Evolutionary conservation across 768 basidiomycete genomes (phyloP).

Genomic region (Mycena venus): DNA sequence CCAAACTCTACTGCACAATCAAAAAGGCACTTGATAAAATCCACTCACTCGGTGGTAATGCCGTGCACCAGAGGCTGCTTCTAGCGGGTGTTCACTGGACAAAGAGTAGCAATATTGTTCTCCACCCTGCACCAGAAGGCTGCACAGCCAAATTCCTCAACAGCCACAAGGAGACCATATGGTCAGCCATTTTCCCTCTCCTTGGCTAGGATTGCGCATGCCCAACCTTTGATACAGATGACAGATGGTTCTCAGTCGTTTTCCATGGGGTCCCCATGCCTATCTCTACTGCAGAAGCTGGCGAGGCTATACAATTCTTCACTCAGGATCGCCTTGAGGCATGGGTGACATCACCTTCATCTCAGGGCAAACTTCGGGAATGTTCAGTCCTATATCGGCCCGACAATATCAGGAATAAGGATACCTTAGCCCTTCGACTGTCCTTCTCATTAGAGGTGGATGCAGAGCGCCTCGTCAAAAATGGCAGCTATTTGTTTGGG

Average conservation of each 20-base stretch:
- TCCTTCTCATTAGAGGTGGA: background rate
- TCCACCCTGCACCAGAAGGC: background rate
- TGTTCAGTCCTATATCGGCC: background rate
- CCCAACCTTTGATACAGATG: background rate
- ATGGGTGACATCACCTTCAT: background rate
- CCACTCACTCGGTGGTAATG: no score
- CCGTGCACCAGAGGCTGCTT: background rate
- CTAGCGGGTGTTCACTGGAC: background rate
- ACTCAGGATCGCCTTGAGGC: background rate
- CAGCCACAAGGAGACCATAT: background rate
- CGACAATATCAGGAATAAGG: background rate
- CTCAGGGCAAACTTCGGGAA: background rate
- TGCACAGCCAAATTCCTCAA: background rate
- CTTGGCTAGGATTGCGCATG: background rate
- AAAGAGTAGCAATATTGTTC: background rate
- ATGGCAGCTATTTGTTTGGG: background rate
- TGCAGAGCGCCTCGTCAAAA: background rate
- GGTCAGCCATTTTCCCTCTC: background rate
- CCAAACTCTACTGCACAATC: no score
- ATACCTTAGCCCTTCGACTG: background rate
- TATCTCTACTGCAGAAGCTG: background rate
- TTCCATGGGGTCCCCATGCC: conserved; percentile 10
- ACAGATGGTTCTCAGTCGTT: background rate
- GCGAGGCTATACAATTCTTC: background rate
- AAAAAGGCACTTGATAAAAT: no score